A percentile compares a stretch with the other conserved stretches of the same genome.
Evolutionary conservation across 495 filamentous ascomycete species (phyloP).

Genomic region (Aspergillus egyptiacus): DNA sequence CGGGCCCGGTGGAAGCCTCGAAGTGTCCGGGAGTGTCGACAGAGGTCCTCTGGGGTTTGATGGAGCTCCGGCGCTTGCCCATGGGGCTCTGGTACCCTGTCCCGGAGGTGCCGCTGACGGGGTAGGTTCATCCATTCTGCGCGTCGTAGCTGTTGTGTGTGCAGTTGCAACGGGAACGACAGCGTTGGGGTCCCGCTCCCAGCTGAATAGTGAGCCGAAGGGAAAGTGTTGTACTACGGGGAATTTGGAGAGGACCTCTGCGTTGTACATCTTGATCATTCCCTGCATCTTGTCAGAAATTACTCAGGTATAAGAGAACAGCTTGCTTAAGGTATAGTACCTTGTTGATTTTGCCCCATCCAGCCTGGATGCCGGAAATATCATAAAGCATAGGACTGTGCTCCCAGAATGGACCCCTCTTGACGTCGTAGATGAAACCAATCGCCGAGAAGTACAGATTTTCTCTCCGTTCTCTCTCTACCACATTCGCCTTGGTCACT

Average conservation of each 20-base stretch:
- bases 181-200: conserved; percentile 68
- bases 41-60: conserved; percentile 3
- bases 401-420: conserved; percentile 96
- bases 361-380: conserved; percentile 80
- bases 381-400: conserved; percentile 94
- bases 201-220: conserved; percentile 75
- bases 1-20: conserved; percentile 30
- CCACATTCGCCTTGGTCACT: conserved; percentile 58
- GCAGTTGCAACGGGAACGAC: conserved; percentile 37
- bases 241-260: conserved; percentile 64
- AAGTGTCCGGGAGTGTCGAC: conserved; percentile 25
- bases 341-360: conserved; percentile 99
- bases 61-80: conserved; percentile 29
- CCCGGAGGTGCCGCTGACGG: conserved; percentile 16
- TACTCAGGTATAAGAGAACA: neutral
- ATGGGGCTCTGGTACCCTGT: conserved; percentile 42
- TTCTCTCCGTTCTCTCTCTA: conserved; percentile 58
- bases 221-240: conserved; percentile 67
- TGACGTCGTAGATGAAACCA: conserved; percentile 97
- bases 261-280: conserved; percentile 71
- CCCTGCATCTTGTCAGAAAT: conserved; percentile 36
- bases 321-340: too few relatives aligned
- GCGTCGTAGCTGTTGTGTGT: conserved; percentile 55
- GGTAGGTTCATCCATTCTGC: conserved; percentile 26
- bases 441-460: conserved; percentile 99